Base-by-base conservation (phyloP, 306 rosid genomes). In the Acacia acuminata region DNA sequence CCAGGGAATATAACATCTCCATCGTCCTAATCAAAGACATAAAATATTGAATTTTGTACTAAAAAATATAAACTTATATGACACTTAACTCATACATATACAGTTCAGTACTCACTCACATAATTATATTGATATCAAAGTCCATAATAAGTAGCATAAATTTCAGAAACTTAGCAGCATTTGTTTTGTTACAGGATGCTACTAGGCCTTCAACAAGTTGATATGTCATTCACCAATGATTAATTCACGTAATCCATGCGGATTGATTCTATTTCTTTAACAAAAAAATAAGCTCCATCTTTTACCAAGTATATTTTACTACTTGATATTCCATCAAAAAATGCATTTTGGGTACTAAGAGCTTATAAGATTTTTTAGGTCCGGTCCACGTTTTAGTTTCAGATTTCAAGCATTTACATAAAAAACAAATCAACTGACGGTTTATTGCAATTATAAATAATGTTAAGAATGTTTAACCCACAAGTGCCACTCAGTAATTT, bases 1-100 rank as follows among this genome's bases (percentile, higher is more conserved):
- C 95, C 93, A 93, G 85, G n/a, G 91, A 83, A 6, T 79, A 70
- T 71, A 85, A 56, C 85, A 87, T 84, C 79, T 94, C 89, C 71
- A 78, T 72, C 24, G 87, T 87, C 92, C 97, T 94, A 94, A 77
- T 51, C 79, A 42, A 43, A 81, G 83, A 77, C 76, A 75, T 61
- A 77, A 77, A 24, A 78, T 27, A n/a, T n/a, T n/a, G n/a, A n/a
- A n/a, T n/a, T n/a, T n/a, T n/a, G n/a, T n/a, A n/a, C n/a, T n/a
- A n/a, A n/a, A n/a, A n/a, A n/a, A n/a, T n/a, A 48, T 66, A 24
- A 32, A 32, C 36, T 32, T 64, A 64, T 27, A 75, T 77, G 80
- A 69, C 51, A 58, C 34, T 82, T 61, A 22, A 48, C 68, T 76
- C 53, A 71, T 67, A 11, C 76, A 22, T 60, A 44, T 7, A 68